Evolutionary conservation across 2,329 filamentous ascomycete genomes (phyloP), one percentile per base, ranked within the genome.

Genomic region (Neonectria hederae): DNA sequence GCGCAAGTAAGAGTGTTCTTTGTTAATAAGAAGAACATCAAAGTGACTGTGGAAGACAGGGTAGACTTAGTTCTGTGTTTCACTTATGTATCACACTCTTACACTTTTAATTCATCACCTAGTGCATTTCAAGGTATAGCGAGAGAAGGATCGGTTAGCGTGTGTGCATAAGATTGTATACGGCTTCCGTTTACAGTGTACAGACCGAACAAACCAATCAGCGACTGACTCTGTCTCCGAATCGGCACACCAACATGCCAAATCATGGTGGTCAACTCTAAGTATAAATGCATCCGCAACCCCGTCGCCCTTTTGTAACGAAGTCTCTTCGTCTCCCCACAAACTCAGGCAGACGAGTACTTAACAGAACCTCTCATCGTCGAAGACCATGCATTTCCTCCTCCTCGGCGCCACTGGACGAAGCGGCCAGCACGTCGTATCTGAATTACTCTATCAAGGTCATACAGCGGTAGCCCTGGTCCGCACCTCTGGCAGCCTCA

Each of bases 381-480:
- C 42, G 30, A 57, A 62, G 13, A 73, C 58, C 48, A 80, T 80
- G 78, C 76, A 79, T 63, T 76, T 81, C 62, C 76, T 83, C 51
- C 76, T 83, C 14, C 74, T 83, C n/a, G 81, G 81, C 55, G 78
- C 78, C 54, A 81, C 75, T 65, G 80, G 81, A 35, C 79, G 81
- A 14, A 82, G 79, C 3, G 82, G 82, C 72, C 73, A 78, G 62
- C 77, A 79, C 11, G 79, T 83, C 30, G 74, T 83, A 19, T 72
- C 74, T 19, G 76, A 82, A 64, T 56, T 81, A 5, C 74, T 83
- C 22, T 65, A 69, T 17, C 77, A 78, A 59, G 75, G 76, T 14
- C 79, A 83, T 59, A 77, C 74, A 21, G 76, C 79, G 0, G 79
- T 78, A 26, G 79, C 78, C 2, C 74, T 83, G 32, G 77, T 81